A percentile compares a stretch with the other conserved stretches of the same genome.
Evolutionary conservation across 139 green algal genomes (phyloP).

Genomic region (Coelastrella sp.): DNA sequence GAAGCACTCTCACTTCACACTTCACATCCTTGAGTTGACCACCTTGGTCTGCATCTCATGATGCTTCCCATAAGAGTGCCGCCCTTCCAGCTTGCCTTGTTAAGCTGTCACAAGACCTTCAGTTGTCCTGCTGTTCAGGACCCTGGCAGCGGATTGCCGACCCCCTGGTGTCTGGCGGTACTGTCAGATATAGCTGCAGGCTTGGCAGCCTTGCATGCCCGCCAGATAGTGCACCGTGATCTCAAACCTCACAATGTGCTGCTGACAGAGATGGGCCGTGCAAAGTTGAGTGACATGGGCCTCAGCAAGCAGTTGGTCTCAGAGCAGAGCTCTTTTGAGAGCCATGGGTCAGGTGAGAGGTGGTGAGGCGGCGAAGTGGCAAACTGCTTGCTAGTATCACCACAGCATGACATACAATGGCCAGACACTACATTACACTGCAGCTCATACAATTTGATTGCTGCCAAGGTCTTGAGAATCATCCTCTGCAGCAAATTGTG

Average conservation of each 20-base stretch:
- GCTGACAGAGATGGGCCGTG: conserved; percentile 76
- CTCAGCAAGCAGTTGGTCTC: conserved; percentile 89
- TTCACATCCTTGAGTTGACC: no score
- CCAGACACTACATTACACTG: not conserved
- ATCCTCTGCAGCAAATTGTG: no score
- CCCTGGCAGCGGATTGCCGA: not conserved
- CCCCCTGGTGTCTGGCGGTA: conserved; percentile 51
- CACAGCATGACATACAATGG: not conserved
- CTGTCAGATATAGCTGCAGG: conserved; percentile 77
- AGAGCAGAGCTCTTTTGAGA: conserved; percentile 89
- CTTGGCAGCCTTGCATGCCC: conserved; percentile 85
- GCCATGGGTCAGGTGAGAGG: conserved; percentile 65
- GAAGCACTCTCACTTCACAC: no score
- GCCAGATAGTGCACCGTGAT: conserved; percentile 90
- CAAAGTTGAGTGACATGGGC: conserved; percentile 99
- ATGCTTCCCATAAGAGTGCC: not conserved
- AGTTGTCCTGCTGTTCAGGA: not conserved
- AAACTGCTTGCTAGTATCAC: not conserved
- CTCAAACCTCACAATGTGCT: conserved; percentile 80
- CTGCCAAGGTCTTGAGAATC: no score
- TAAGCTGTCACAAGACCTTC: not conserved
- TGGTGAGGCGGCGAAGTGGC: not conserved
- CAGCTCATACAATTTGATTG: no score
- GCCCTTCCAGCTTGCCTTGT: not conserved
- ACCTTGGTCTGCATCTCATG: not conserved